Base-by-base conservation (phyloP, 768 basidiomycete species). In the Serendipita indica region DNA sequence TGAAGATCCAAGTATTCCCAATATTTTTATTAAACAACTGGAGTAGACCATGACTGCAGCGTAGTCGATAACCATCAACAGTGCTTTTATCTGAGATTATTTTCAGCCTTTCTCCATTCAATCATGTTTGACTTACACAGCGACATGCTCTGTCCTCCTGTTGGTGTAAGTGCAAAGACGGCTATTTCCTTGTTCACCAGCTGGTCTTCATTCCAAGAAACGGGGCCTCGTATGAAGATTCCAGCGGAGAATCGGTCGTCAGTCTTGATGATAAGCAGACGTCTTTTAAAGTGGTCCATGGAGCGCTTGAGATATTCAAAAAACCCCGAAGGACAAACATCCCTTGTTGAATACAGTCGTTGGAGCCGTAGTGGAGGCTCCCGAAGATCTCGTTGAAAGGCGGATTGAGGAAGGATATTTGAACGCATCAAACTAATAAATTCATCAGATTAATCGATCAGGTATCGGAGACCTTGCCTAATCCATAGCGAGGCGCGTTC, bases 231-330 rank as follows among this genome's bases (percentile, higher is more conserved):
- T 66, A 84, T 78, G 66, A 84, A 84, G 12, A 85, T 76, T 0
- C 79, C 81, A 25, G 82, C 67, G 1, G 80, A 69, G 62, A 84
- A 83, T 3, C 82, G 72, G 22, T 78, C 74, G 60, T 83, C 81
- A 1, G 78, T 78, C 83, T 84, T 35, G 3, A 41, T 22, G 28
- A 35, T 69, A 0, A 85, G 67, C 4, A 85, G 58, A 60, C 81
- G 81, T 32, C 82, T 69, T 0, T 75, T 77, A 62, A 77, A 84
- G 33, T 81, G 75, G 56, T 79, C 75, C 7, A 74, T 73, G 13
- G 79, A 78, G 63, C 76, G 75, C 13, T 70, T 72, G 3, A 85
- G 69, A 64, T 81, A 83, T 49, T 79, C 76, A 63, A 83, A 85
- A 63, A 83, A 85, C 0, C 79, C 76, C 1, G 71, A 65, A 2